phyloP scores from a whole-genome alignment of 805 yeast genomes.

The Metschnikowia matae region DNA sequence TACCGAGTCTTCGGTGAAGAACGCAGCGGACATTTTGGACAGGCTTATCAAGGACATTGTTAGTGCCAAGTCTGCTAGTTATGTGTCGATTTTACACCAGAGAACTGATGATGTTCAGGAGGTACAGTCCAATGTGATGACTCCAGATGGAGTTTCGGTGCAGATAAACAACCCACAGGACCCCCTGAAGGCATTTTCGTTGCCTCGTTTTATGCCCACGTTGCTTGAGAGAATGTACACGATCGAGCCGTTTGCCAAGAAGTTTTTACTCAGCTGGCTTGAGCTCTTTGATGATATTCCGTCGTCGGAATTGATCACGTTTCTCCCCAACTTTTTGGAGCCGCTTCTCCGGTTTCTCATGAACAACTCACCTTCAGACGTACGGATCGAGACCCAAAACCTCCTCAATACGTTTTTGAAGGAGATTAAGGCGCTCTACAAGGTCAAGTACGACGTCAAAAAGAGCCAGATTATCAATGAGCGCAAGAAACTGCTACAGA shows the following conservation, averaged over 20 bases:
- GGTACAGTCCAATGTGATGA: slow-evolving; percentile 42
- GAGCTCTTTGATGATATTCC: slow-evolving; percentile 91
- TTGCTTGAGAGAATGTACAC: slow-evolving; percentile 87
- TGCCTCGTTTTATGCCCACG: slow-evolving; percentile 87
- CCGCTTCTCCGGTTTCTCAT: slow-evolving; percentile 71
- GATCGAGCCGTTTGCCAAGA: slow-evolving; percentile 86
- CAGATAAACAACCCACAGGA: slow-evolving; percentile 59
- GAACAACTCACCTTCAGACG: slow-evolving; percentile 82
- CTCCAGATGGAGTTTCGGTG: slow-evolving; percentile 53
- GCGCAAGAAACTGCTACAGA: slow-evolving; percentile 6
- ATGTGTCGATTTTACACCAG: slow-evolving; percentile 66
- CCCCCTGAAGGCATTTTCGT: slow-evolving; percentile 67
- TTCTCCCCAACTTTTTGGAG: slow-evolving; percentile 83
- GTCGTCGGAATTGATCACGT: slow-evolving; percentile 80
- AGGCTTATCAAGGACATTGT: slow-evolving; percentile 90
- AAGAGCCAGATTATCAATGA: slow-evolving; percentile 20
- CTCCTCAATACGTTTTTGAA: slow-evolving; percentile 69
- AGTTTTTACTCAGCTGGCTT: slow-evolving; percentile 91
- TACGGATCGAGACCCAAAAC: slow-evolving; percentile 77
- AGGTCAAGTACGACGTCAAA: slow-evolving; percentile 54
- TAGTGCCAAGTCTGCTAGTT: slow-evolving; percentile 87
- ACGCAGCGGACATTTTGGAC: slow-evolving; percentile 92
- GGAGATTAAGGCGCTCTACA: slow-evolving; percentile 75
- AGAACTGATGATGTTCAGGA: slow-evolving; percentile 30
- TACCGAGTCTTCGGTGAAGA: slow-evolving; percentile 84